A percentile compares a stretch with the other conserved stretches of the same genome.
phyloP scores from a whole-genome alignment of 345 rosid species.

The Syzygium aromaticum region DNA sequence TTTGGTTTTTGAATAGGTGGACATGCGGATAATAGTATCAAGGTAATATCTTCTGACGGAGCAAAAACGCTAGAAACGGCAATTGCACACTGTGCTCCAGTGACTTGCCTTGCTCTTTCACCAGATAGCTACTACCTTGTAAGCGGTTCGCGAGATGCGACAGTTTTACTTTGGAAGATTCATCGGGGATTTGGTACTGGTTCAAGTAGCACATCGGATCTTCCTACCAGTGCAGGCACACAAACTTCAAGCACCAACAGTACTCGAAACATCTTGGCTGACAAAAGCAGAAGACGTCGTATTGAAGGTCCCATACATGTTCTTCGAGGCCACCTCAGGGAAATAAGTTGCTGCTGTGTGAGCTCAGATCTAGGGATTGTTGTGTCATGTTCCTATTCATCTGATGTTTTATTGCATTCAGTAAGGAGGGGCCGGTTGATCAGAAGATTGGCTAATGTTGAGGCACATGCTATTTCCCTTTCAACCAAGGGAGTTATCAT shows the following conservation, averaged over 20 bases:
- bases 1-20: conserved; percentile 49
- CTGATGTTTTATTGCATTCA: conserved; percentile 78
- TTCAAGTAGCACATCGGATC: conserved; percentile 44
- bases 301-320: conserved; percentile 95
- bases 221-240: conserved; percentile 32
- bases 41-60: conserved; percentile 77
- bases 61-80: conserved; percentile 91
- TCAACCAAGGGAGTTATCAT: conserved; percentile 74
- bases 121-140: conserved; percentile 79
- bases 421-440: conserved; percentile 79
- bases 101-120: conserved; percentile 93
- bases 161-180: conserved; percentile 87
- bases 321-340: conserved; percentile 76
- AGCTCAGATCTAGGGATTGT: conserved; percentile 84
- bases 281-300: conserved; percentile 47
- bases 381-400: conserved; percentile 66
- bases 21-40: conserved; percentile 87
- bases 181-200: conserved; percentile 47
- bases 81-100: conserved; percentile 87
- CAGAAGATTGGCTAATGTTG: conserved; percentile 69
- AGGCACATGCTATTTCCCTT: conserved; percentile 72
- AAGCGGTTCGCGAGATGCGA: conserved; percentile 83
- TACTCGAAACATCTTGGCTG: conserved; percentile 37
- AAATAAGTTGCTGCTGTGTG: conserved; percentile 68
- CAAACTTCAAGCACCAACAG: conserved; percentile 35